These are phyloP conservation scores for Phaffia rhodozyma DNA, from an alignment of 1,284 basidiomycete genomes.

Conservation along the genomic window DNA sequence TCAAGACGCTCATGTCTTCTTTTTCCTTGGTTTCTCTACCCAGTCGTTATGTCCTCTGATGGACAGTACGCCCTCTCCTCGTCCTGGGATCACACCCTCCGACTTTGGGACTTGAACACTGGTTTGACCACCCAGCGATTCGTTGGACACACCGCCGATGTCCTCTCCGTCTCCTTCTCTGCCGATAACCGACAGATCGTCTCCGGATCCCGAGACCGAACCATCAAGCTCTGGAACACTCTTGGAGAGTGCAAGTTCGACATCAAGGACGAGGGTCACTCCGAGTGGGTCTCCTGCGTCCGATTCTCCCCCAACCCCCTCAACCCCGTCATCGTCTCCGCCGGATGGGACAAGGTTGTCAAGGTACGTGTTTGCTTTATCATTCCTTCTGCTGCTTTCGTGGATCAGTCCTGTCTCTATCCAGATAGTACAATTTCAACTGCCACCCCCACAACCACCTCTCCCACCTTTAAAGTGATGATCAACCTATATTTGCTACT, in stretches of 20 bases:
- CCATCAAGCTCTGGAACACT: conserved; percentile 99
- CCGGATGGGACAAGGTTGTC: conserved; percentile 99
- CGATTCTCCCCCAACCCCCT: conserved; percentile 97
- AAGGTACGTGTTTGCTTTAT: conserved; percentile 56
- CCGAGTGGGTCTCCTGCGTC: conserved; percentile 98
- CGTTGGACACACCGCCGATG: conserved; percentile 95
- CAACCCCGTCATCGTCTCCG: conserved; percentile 98
- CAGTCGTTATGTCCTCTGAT: conserved; percentile 61
- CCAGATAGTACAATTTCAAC: conserved; percentile 20
- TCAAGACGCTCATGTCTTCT: not conserved
- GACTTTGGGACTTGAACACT: conserved; percentile 97
- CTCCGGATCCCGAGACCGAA: conserved; percentile 89
- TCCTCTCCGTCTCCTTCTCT: conserved; percentile 93
- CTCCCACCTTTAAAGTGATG: conserved; percentile 35
- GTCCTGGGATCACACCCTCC: conserved; percentile 99
- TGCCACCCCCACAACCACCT: not conserved
- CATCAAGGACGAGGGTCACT: conserved; percentile 97
- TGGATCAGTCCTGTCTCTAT: conserved; percentile 18
- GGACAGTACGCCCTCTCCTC: conserved; percentile 98
- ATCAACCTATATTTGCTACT: conserved; percentile 66
- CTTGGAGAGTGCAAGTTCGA: conserved; percentile 99
- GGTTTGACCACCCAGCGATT: conserved; percentile 90
- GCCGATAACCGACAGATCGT: conserved; percentile 99
- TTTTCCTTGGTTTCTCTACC: not conserved
- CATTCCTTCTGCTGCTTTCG: conserved; percentile 9